Evolutionary conservation across 78 protist species (phyloP).

Genomic region (Creolimax fragrantissima): DNA sequence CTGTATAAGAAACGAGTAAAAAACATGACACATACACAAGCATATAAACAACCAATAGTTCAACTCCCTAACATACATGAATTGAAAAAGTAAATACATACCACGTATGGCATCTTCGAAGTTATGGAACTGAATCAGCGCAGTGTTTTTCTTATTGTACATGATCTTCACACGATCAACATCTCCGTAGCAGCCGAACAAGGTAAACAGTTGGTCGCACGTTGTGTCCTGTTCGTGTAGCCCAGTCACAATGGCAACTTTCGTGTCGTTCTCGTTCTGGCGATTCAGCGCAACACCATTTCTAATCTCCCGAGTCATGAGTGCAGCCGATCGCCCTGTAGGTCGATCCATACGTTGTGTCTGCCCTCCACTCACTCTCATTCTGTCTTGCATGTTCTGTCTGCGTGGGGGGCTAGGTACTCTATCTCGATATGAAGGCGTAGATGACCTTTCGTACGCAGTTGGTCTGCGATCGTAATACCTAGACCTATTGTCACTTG

Average conservation of each 20-base stretch:
- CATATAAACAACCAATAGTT: not conserved
- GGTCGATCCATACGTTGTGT: no score
- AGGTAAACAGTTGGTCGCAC: slow-evolving; percentile 53
- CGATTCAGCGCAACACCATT: no score
- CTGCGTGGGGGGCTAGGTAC: no score
- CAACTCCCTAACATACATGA: not conserved
- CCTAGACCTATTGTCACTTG: no score
- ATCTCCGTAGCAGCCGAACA: slow-evolving; percentile 67
- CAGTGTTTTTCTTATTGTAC: slow-evolving; percentile 60
- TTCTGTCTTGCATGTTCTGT: no score
- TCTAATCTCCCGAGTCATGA: no score
- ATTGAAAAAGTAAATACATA: not conserved
- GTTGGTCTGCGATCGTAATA: no score
- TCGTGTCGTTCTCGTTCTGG: no score
- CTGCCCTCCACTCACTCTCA: no score
- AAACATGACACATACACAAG: not conserved
- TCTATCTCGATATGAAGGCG: no score
- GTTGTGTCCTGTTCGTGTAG: slow-evolving; percentile 14
- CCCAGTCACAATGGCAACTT: not conserved
- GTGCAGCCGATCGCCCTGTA: no score
- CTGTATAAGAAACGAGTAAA: not conserved
- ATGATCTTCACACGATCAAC: slow-evolving; percentile 63
- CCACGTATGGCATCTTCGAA: slow-evolving; percentile 44
- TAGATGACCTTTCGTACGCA: no score
- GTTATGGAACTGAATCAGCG: slow-evolving; percentile 51